These are phyloP conservation scores for Ganoderma sinense DNA, from an alignment of 1,284 basidiomycete species.

Conservation along the genomic window DNA sequence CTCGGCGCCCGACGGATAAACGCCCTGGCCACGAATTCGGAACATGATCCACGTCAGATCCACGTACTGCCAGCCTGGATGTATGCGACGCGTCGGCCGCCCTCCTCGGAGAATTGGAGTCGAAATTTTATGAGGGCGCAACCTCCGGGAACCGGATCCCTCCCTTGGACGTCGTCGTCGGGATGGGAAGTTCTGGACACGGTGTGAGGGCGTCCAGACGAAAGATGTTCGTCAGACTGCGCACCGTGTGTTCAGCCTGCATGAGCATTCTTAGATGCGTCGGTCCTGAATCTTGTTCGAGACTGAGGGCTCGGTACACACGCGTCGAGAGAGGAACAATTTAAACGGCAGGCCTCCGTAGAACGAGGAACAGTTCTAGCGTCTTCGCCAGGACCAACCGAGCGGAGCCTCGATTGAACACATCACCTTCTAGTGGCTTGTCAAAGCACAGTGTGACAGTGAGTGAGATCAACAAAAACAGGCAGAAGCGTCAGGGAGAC, in stretches of 20 bases:
- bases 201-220: not conserved
- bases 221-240: not conserved
- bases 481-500: not conserved
- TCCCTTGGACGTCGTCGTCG: too few relatives aligned
- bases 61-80: not conserved
- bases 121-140: not conserved
- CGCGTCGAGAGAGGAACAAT: not conserved
- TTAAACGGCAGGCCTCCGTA: not conserved
- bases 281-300: constrained; percentile 2
- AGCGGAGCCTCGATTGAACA: constrained; percentile 2
- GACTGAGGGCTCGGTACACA: not conserved
- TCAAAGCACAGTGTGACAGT: not conserved
- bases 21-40: not conserved
- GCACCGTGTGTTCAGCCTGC: not conserved
- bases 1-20: not conserved
- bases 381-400: not conserved
- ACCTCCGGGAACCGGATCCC: not conserved
- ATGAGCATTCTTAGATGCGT: constrained; percentile 1
- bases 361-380: not conserved
- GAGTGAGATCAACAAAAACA: not conserved
- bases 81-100: not conserved
- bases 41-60: too few relatives aligned
- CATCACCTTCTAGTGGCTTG: constrained; percentile 3
- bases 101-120: constrained; percentile 11
- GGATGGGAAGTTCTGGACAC: not conserved